phyloP scores from a whole-genome alignment of 2,329 filamentous ascomycete species.

The Sporothrix brasiliensis region DNA sequence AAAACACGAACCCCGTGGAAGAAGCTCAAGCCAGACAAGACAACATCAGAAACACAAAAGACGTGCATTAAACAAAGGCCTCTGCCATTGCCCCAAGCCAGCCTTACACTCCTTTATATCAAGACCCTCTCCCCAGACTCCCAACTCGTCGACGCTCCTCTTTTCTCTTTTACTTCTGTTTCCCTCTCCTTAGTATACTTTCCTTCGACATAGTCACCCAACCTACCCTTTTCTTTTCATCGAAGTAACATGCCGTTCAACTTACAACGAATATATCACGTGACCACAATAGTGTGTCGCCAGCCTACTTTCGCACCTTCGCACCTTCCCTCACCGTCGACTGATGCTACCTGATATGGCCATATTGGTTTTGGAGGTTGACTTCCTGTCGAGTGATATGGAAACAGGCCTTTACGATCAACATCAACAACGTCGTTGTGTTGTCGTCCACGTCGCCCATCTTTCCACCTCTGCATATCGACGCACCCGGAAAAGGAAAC shows the following conservation, averaged over 20 bases:
- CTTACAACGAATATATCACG: conserved; percentile 10
- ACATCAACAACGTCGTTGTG: background rate
- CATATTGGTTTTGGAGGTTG: background rate
- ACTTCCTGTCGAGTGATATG: conserved; percentile 13
- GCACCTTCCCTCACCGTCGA: background rate
- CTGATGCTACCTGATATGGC: background rate
- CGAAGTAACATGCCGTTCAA: background rate
- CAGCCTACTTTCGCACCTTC: background rate
- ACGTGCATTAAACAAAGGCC: background rate
- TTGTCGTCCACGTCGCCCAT: background rate
- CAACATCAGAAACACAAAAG: background rate
- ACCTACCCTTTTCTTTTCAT: background rate
- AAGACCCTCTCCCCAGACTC: conserved; percentile 17
- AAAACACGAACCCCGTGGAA: background rate
- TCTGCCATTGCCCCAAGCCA: conserved; percentile 9
- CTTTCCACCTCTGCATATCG: background rate
- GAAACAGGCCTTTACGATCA: background rate
- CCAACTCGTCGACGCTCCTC: background rate
- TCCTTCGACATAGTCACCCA: background rate
- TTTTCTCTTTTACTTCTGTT: background rate
- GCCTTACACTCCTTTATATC: conserved; percentile 22
- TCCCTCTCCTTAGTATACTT: background rate
- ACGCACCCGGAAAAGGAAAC: conserved; percentile 6
- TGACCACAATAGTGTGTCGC: background rate
- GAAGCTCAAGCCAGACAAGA: background rate